These are phyloP conservation scores for Geranomyces michiganensis DNA, from an alignment of 192 early-diverging fungal species.

Conservation along the genomic window DNA sequence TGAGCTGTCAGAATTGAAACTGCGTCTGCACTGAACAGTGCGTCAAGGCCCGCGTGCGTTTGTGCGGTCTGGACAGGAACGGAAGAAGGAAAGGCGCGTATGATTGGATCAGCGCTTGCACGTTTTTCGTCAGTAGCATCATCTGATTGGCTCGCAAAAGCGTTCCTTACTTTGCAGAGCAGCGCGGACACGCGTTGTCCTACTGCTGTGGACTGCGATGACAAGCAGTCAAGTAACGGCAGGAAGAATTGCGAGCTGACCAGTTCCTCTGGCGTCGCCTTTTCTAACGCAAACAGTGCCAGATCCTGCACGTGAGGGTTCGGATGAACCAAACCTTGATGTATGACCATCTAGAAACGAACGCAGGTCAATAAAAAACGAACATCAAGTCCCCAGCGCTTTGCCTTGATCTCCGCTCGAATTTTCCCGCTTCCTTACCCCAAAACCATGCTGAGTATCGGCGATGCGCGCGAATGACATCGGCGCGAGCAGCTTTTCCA, in stretches of 20 bases:
- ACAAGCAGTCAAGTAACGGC: conserved; percentile 9
- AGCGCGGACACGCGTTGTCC: conserved; percentile 12
- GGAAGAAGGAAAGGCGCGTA: too few relatives aligned
- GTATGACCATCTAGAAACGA: conserved; percentile 2
- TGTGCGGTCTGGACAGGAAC: conserved; percentile 19
- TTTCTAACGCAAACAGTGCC: conserved; percentile 47
- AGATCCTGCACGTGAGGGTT: conserved; percentile 38
- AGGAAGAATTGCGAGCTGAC: conserved; percentile 18
- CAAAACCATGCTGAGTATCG: not conserved
- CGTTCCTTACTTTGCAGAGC: too few relatives aligned
- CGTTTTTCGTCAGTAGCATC: not conserved
- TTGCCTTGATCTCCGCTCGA: not conserved
- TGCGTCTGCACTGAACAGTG: conserved; percentile 13
- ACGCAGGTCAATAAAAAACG: not conserved
- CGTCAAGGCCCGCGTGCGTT: conserved; percentile 18
- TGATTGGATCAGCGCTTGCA: too few relatives aligned
- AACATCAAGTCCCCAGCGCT: not conserved
- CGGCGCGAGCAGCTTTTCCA: conserved; percentile 9
- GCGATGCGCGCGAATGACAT: not conserved
- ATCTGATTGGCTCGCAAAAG: too few relatives aligned
- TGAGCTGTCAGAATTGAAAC: conserved; percentile 26
- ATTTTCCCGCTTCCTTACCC: not conserved
- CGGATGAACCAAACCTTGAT: conserved; percentile 16
- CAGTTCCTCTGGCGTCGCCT: conserved; percentile 43
- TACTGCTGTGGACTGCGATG: conserved; percentile 29